These are phyloP conservation scores for Leishmania martiniquensis DNA, from an alignment of 208 protist genomes.

Conservation along the genomic window DNA sequence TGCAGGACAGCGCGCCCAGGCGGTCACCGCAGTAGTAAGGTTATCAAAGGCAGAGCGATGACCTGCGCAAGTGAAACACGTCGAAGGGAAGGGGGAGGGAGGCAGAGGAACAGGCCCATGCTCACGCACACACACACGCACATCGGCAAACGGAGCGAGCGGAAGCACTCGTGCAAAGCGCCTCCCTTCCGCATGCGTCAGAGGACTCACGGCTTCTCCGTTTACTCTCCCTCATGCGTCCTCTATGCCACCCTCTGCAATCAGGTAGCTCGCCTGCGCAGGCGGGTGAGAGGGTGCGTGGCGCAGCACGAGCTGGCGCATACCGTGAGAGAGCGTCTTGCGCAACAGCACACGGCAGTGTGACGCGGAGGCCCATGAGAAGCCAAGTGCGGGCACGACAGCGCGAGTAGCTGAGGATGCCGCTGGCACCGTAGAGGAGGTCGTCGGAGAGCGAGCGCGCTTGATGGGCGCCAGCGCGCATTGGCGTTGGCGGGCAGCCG, in stretches of 20 bases:
- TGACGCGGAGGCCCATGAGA: conserved; percentile 45
- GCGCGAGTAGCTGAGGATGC: background rate
- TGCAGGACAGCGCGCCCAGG: background rate
- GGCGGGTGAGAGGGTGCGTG: conserved; percentile 46
- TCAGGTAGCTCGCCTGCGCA: conserved; percentile 33
- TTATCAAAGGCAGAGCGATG: background rate
- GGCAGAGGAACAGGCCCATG: background rate
- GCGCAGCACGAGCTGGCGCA: conserved; percentile 46
- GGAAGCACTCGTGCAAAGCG: background rate
- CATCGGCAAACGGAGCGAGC: background rate
- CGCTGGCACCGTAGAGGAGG: background rate
- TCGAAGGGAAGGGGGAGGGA: background rate
- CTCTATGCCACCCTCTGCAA: conserved; percentile 51
- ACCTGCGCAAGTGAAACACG: background rate
- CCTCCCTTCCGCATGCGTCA: background rate
- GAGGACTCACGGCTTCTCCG: background rate
- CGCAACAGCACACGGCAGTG: conserved; percentile 58
- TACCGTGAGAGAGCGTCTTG: conserved; percentile 23
- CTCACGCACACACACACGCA: background rate
- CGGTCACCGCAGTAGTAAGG: background rate
- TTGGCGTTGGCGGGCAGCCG: background rate
- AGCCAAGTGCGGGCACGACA: conserved; percentile 55
- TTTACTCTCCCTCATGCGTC: conserved; percentile 11
- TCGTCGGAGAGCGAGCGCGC: conserved; percentile 12
- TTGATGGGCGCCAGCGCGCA: conserved; percentile 2